Base-by-base conservation (phyloP, 2,329 filamentous ascomycete genomes). In the Penicillium sp. region DNA sequence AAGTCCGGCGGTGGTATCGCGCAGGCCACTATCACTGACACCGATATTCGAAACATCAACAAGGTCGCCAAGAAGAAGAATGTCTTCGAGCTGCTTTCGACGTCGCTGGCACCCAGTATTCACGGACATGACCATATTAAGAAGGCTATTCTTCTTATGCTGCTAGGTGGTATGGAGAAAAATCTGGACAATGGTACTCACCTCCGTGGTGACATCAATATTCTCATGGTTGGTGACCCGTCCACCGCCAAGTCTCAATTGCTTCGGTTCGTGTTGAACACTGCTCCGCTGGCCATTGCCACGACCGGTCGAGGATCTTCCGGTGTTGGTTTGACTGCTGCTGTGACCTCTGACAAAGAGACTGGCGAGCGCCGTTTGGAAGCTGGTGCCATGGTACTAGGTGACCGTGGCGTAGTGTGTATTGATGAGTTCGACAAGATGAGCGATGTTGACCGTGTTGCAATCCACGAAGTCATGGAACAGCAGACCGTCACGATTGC, bases 341-440 rank as follows among this genome's bases (percentile, higher is more conserved):
- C 94, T 26, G 94, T 99, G 23, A 97, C 94, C 0, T 87, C 89
- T 0, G 94, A 99, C 73, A 97, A 97, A 71, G 94, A 99, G 73
- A 99, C 94, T 1, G 94, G 94, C 53, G 94, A 99, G 71, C 85
- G 94, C 61, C 85, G 94, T 61, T 82, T 99, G 1, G 94, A 99
- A 75, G 94, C 94, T 15, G 94, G 94, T 82, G 94, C 94, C 59
- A 99, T 99, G 94, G 94, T 99, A 55, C 89, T 99, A 67, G 94
- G 86, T 58, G 94, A 99, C 71, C 88, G 94, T 58, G 94, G 94
- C 63, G 93, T 99, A 10, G 94, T 99, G 31, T 99, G 94, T 77
- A 99, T 99, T 61, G 94, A 99, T 70, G 94, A 99, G 68, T 99
- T 99, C 63, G 94, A 99, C 78, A 99, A 99, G 74, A 99, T 99